Evolutionary conservation across 2,329 filamentous ascomycete genomes (phyloP), one percentile per base, ranked within the genome.

Genomic region (Trichoderma endophyticum): DNA sequence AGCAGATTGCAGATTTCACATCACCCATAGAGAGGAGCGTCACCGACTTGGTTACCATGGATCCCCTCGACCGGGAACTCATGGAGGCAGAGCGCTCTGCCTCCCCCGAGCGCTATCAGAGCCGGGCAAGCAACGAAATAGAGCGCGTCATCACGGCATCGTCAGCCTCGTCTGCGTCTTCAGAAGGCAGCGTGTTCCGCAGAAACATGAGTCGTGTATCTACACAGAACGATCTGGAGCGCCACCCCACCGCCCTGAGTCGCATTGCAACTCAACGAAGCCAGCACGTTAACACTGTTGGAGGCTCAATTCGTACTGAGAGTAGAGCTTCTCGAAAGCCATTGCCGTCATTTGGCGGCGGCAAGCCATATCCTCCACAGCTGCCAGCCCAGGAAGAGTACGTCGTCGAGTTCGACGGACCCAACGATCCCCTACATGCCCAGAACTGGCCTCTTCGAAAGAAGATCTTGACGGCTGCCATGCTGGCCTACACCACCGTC

Each of bases 371-470:
- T 77, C 93, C 93, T 3, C 92, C 92, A 4, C 85, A 83, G 0
- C 79, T 95, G 56, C 92, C 92, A 2, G 88, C 90, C 15, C 86
- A 87, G 76, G 92, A 95, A 76, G 89, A 93, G 74, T 95, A 95
- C 78, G 92, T 94, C 0, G 92, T 95, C 57, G 92, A 94, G 80
- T 97, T 97, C 78, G 91, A 95, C 76, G 94, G 94, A 0, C 91
- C 90, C 1, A 87, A 94, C 74, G 94, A 97, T 77, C 94, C 94
- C 3, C 78, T 95, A 73, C 94, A 97, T 81, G 92, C 93, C 1
- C 92, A 95, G 82, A 97, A 97, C 80, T 97, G 94, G 94, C 87
- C 92, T 0, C 78, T 92, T 69, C 88, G 84, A 78, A 95, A 93
- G 84, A 97, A 97, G 89, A 64, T 94, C 51, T 76, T 88, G 5